Evolutionary conservation across 2,329 filamentous ascomycete species (phyloP).

Genomic region (Aspergillus sp.): DNA sequence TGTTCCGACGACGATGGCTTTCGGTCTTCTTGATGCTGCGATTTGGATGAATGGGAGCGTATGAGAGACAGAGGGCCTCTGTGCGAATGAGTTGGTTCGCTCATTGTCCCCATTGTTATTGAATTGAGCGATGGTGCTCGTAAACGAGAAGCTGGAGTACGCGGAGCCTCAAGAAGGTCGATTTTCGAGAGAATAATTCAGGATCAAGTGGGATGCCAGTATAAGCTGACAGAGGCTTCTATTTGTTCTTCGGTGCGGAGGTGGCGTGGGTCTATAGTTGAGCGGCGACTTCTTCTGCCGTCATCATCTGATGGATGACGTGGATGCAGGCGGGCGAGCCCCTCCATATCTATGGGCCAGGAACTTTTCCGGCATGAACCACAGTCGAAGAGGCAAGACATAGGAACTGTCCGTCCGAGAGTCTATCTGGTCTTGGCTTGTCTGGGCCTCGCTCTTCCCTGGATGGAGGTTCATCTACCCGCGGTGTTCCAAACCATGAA

Average conservation of each 20-base stretch:
- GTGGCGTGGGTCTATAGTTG: neutral
- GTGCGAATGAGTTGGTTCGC: no score
- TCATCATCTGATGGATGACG: neutral
- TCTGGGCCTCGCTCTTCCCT: neutral
- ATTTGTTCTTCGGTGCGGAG: no score
- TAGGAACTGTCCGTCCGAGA: neutral
- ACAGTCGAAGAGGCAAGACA: neutral
- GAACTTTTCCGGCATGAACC: neutral
- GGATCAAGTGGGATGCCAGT: no score
- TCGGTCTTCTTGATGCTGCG: neutral
- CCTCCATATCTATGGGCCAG: neutral
- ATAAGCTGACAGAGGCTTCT: no score
- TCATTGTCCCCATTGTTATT: no score
- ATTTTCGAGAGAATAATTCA: no score
- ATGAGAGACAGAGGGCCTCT: no score
- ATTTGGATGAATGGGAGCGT: neutral
- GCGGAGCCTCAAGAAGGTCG: no score
- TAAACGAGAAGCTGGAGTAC: no score
- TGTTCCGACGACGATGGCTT: neutral
- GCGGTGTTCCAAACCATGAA: no score
- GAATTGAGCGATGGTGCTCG: no score
- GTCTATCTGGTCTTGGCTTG: neutral
- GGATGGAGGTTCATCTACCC: neutral
- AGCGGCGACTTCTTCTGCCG: neutral
- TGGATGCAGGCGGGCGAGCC: neutral